These are phyloP conservation scores for Prunus mume DNA, from an alignment of 306 rosid species.

Conservation along the genomic window DNA sequence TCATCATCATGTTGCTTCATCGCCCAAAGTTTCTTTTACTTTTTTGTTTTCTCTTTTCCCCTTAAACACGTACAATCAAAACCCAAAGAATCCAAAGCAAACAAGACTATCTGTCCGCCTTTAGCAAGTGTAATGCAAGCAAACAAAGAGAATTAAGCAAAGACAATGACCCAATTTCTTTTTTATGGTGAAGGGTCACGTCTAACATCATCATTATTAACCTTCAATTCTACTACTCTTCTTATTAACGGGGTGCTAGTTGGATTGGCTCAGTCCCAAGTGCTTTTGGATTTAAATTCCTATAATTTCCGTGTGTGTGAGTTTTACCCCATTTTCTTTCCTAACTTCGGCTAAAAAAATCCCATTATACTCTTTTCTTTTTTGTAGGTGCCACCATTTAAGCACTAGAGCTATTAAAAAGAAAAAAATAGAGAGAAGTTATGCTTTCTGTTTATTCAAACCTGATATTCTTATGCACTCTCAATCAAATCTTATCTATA, in stretches of 20 bases:
- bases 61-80: not conserved
- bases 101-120: not conserved
- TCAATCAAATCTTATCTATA: too few relatives aligned
- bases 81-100: slow-evolving; percentile 6
- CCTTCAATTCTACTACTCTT: not conserved
- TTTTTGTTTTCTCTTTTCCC: slow-evolving; percentile 15
- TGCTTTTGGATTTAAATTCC: too few relatives aligned
- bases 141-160: not conserved
- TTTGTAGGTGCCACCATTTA: too few relatives aligned
- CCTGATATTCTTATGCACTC: too few relatives aligned
- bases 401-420: too few relatives aligned
- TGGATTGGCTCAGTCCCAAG: too few relatives aligned
- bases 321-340: too few relatives aligned
- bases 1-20: slow-evolving; percentile 30
- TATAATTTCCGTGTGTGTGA: too few relatives aligned
- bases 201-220: not conserved
- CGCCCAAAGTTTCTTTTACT: slow-evolving; percentile 40
- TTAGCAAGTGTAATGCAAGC: not conserved
- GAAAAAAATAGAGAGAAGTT: too few relatives aligned
- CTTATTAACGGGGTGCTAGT: not conserved
- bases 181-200: not conserved
- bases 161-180: not conserved
- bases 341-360: too few relatives aligned
- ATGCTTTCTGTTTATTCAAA: too few relatives aligned
- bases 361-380: too few relatives aligned